Conservation (phyloP, 2,329 filamentous ascomycete species). For the Cyphellophora europaea region DNA sequence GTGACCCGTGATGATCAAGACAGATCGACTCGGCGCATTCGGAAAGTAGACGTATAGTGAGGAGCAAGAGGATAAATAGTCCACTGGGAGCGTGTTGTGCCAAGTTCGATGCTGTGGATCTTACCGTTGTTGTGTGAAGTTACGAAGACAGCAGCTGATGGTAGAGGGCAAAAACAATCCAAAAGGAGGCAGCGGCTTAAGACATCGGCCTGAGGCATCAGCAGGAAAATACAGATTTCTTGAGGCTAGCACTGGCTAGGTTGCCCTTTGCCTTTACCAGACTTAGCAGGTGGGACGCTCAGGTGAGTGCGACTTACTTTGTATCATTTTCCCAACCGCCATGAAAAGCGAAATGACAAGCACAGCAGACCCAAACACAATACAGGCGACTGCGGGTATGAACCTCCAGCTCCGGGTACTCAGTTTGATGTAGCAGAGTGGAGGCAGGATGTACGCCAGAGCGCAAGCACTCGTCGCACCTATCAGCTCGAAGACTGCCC, state of each 20-base stretch:
- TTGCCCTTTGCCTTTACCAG: constrained; percentile 11
- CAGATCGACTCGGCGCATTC: too few species aligned
- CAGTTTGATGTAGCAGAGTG: constrained; percentile 89
- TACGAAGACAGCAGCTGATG: too few species aligned
- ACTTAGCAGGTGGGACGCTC: not conserved
- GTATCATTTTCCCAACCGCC: constrained; percentile 58
- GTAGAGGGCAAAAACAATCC: too few species aligned
- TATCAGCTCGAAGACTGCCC: constrained; percentile 89
- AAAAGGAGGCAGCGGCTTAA: too few species aligned
- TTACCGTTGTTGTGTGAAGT: too few species aligned
- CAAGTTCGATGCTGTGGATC: too few species aligned
- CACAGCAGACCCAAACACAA: constrained; percentile 68
- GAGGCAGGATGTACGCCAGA: constrained; percentile 89
- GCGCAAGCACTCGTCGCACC: constrained; percentile 91
- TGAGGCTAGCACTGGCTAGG: constrained; percentile 11
- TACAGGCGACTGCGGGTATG: constrained; percentile 59
- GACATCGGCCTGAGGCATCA: too few species aligned
- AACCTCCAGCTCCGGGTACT: constrained; percentile 61
- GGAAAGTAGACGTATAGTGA: too few species aligned
- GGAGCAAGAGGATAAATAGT: too few species aligned
- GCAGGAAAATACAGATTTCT: too few species aligned
- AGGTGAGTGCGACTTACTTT: constrained; percentile 14
- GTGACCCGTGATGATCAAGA: too few species aligned
- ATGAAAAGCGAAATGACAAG: constrained; percentile 73
- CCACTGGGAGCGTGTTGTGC: too few species aligned